Percentiles rank a stretch among this genome's conserved stretches.
Evolutionary conservation across 495 filamentous ascomycete genomes (phyloP).

Genomic region (Aspergillus haitiensis): DNA sequence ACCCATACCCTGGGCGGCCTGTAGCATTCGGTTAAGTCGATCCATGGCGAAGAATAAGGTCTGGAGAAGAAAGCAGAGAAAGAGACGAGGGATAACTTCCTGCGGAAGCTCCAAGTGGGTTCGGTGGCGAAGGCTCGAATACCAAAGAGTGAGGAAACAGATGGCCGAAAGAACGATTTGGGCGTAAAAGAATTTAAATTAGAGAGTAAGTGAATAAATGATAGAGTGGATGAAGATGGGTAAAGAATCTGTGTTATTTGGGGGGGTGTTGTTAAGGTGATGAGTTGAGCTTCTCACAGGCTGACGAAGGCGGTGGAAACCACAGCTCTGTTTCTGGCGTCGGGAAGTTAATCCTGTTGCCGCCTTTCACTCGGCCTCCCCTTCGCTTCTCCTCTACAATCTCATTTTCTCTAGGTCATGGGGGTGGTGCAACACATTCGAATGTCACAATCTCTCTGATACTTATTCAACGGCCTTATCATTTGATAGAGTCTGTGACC

Average conservation of each 20-base stretch:
- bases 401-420: conserved; percentile 17
- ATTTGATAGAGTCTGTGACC: not conserved
- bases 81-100: conserved; percentile 37
- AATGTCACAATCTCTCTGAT: conserved; percentile 14
- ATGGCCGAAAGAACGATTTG: not conserved
- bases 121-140: not conserved
- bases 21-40: conserved; percentile 79
- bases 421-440: conserved; percentile 18
- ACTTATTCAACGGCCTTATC: conserved; percentile 3
- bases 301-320: conserved; percentile 30
- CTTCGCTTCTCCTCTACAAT: conserved; percentile 25
- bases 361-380: conserved; percentile 27
- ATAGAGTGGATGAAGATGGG: conserved; percentile 4
- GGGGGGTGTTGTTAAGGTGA: conserved; percentile 13
- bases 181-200: not conserved
- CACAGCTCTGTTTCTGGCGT: conserved; percentile 8
- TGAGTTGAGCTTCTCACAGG: conserved; percentile 19
- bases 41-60: conserved; percentile 61
- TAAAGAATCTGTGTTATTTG: conserved; percentile 2
- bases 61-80: conserved; percentile 22
- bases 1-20: conserved; percentile 75
- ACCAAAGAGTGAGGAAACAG: not conserved
- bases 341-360: conserved; percentile 3
- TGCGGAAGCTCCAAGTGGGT: conserved; percentile 38
- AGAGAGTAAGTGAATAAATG: not conserved